These are phyloP conservation scores for Pterocarpus santalinus DNA, from an alignment of 306 rosid species.

Conservation along the genomic window DNA sequence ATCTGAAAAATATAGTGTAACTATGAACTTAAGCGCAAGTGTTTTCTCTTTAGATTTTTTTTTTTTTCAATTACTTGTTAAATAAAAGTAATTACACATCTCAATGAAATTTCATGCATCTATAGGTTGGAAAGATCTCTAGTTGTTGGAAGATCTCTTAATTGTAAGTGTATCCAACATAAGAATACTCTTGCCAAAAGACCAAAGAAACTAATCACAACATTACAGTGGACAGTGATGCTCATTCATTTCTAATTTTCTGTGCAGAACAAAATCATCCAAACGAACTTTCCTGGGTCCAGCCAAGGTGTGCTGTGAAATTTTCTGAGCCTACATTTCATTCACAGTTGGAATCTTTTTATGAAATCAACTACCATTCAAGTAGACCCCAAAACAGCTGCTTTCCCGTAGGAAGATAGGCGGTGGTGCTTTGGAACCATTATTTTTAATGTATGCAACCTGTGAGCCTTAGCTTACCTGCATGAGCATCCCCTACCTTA, in stretches of 20 bases:
- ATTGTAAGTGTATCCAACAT: too few species aligned
- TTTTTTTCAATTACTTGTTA: too few species aligned
- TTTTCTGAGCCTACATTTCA: neutral
- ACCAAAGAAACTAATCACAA: too few species aligned
- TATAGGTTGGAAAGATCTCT: neutral
- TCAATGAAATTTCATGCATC: neutral
- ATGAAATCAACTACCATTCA: neutral
- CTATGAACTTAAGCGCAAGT: too few species aligned
- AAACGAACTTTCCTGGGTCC: too few species aligned
- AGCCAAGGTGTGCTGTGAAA: neutral
- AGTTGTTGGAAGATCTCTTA: too few species aligned
- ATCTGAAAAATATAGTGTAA: too few species aligned
- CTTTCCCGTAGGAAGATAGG: neutral
- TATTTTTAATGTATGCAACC: conserved; percentile 2
- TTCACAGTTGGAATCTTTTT: neutral
- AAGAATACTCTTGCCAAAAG: too few species aligned
- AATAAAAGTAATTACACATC: neutral
- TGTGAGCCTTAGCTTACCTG: conserved; percentile 11
- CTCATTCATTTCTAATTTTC: too few species aligned
- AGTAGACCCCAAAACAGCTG: conserved; percentile 33
- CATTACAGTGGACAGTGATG: too few species aligned
- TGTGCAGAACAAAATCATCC: too few species aligned
- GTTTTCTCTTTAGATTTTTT: too few species aligned
- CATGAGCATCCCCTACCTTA: neutral
- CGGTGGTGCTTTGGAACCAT: neutral